Conservation (phyloP, 1,284 basidiomycete genomes). For the Fistulinella cinereoalba region DNA sequence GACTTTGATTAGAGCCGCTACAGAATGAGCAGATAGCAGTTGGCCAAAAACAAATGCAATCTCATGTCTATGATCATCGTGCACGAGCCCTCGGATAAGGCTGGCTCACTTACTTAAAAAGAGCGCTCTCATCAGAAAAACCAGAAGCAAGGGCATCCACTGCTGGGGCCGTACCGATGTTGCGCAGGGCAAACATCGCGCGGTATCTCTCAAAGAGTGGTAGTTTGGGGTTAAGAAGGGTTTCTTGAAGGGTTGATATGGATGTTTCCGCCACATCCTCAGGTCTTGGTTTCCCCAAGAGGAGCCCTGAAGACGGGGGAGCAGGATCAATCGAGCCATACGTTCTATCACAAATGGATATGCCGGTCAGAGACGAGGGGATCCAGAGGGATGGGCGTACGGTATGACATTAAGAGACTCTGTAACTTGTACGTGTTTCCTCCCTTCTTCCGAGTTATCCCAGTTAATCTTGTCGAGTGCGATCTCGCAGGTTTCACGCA, state of each 20-base stretch:
- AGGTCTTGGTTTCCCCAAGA: slow-evolving; percentile 51
- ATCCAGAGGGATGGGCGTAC: slow-evolving; percentile 31
- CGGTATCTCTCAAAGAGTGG: slow-evolving; percentile 94
- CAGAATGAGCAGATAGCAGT: slow-evolving; percentile 84
- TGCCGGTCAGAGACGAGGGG: slow-evolving; percentile 19
- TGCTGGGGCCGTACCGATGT: slow-evolving; percentile 78
- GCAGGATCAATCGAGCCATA: slow-evolving; percentile 97
- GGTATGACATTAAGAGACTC: slow-evolving; percentile 35
- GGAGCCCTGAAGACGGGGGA: slow-evolving; percentile 67
- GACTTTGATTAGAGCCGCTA: slow-evolving; percentile 81
- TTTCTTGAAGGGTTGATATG: slow-evolving; percentile 58
- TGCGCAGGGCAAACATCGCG: slow-evolving; percentile 97
- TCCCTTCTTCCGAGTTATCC: slow-evolving; percentile 79
- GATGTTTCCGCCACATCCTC: slow-evolving; percentile 45
- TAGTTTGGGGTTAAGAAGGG: slow-evolving; percentile 66
- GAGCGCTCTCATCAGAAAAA: slow-evolving; percentile 80
- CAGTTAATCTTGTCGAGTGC: slow-evolving; percentile 94
- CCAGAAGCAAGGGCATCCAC: slow-evolving; percentile 91
- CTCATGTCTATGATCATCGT: slow-evolving; percentile 69
- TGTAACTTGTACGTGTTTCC: slow-evolving; percentile 37
- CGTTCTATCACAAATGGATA: slow-evolving; percentile 22
- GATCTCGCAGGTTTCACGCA: slow-evolving; percentile 97
- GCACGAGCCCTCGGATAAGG: background rate
- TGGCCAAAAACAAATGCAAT: slow-evolving; percentile 99
- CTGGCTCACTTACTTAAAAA: slow-evolving; percentile 75